A percentile compares a stretch with the other conserved stretches of the same genome.
phyloP scores from a whole-genome alignment of 306 rosid species.

The Quercus agrifolia region DNA sequence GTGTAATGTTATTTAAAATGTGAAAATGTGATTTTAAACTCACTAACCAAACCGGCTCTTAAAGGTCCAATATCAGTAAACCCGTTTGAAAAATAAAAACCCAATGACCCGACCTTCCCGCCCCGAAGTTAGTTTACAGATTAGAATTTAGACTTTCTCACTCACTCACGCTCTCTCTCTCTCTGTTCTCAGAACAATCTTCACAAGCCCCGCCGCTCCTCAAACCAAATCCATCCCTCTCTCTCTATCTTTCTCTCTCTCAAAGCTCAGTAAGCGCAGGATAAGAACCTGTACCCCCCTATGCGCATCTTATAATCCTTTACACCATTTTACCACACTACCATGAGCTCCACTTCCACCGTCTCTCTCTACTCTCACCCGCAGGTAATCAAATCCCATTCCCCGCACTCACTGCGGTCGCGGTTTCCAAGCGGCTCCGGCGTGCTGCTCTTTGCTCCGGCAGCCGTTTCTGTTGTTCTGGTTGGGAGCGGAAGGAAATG shows the following conservation, averaged over 20 bases:
- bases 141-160: too few species aligned
- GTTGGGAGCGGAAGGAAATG: constrained; percentile 22
- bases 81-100: background rate
- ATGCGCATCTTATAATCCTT: constrained; percentile 4
- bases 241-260: background rate
- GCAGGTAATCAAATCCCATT: constrained; percentile 24
- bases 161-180: too few species aligned
- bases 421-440: too few species aligned
- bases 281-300: background rate
- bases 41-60: background rate
- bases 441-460: constrained; percentile 14
- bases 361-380: constrained; percentile 58
- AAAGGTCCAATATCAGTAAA: background rate
- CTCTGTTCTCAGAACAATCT: background rate
- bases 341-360: constrained; percentile 65
- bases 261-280: background rate
- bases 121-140: background rate
- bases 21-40: too few species aligned
- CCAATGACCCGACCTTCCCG: background rate
- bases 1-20: too few species aligned
- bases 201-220: background rate
- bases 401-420: background rate
- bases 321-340: background rate
- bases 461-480: background rate
- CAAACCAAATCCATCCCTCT: background rate